These are phyloP conservation scores for Talaromyces adpressus DNA, from an alignment of 495 filamentous ascomycete species.

Conservation along the genomic window DNA sequence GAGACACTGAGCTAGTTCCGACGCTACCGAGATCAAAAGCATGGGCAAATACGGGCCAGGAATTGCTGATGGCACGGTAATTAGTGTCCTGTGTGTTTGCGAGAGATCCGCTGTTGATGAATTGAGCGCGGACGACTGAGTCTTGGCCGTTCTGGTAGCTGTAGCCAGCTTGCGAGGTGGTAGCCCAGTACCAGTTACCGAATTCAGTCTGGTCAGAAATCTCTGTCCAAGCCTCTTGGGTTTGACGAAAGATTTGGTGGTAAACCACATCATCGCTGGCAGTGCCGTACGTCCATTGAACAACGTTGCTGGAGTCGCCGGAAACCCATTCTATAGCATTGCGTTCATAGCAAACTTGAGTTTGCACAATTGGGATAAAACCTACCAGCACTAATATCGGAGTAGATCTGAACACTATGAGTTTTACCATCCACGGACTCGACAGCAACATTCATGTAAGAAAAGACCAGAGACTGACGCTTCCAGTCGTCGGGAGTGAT, in stretches of 20 bases:
- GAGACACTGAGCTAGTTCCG: slow-evolving; percentile 21
- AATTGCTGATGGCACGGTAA: slow-evolving; percentile 43
- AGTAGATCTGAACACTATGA: slow-evolving; percentile 51
- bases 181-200: slow-evolving; percentile 53
- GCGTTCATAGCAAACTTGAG: not conserved
- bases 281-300: slow-evolving; percentile 48
- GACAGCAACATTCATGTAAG: slow-evolving; percentile 48
- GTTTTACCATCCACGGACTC: slow-evolving; percentile 43
- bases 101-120: slow-evolving; percentile 35
- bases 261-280: slow-evolving; percentile 35
- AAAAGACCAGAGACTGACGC: slow-evolving; percentile 48
- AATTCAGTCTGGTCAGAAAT: slow-evolving; percentile 49
- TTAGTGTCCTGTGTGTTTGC: slow-evolving; percentile 39
- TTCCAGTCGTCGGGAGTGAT: slow-evolving; percentile 47
- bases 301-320: slow-evolving; percentile 40
- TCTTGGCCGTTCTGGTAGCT: slow-evolving; percentile 44
- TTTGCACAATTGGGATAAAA: not conserved
- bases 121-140: slow-evolving; percentile 39
- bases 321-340: slow-evolving; percentile 46
- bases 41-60: slow-evolving; percentile 51
- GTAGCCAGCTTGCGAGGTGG: slow-evolving; percentile 27
- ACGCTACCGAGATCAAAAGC: slow-evolving; percentile 44
- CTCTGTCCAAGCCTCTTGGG: slow-evolving; percentile 47
- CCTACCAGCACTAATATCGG: slow-evolving; percentile 54
- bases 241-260: slow-evolving; percentile 45